These are phyloP conservation scores for Aquilaria yunnanensis DNA, from an alignment of 345 rosid genomes.

Conservation along the genomic window DNA sequence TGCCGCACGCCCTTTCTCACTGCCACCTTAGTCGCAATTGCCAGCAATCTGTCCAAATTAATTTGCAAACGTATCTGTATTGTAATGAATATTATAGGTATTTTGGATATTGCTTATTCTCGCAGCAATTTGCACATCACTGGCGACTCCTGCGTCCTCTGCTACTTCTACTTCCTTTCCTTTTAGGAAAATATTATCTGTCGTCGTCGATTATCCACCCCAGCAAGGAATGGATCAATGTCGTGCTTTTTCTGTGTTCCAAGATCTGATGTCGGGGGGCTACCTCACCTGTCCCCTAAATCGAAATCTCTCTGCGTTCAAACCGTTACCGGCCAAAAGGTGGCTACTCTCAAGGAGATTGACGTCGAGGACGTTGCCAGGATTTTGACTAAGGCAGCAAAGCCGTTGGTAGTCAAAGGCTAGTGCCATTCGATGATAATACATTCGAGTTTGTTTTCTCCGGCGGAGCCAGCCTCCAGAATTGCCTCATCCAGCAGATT, in stretches of 20 bases:
- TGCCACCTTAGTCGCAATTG: no score
- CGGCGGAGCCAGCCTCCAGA: slow-evolving; percentile 41
- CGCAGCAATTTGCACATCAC: slow-evolving; percentile 7
- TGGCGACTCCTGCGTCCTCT: slow-evolving; percentile 50
- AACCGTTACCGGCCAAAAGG: slow-evolving; percentile 47
- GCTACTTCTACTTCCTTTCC: slow-evolving; percentile 52
- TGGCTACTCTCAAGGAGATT: slow-evolving; percentile 46
- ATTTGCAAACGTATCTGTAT: no score
- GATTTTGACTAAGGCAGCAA: slow-evolving; percentile 37
- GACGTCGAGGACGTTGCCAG: slow-evolving; percentile 45
- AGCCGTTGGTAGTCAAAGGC: slow-evolving; percentile 40
- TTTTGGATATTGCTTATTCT: no score
- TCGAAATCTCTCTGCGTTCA: slow-evolving; percentile 46
- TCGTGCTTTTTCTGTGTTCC: slow-evolving; percentile 40
- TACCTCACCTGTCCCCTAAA: slow-evolving; percentile 32
- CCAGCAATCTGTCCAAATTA: no score
- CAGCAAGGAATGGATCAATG: neutral
- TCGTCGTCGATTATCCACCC: neutral
- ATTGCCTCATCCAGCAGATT: slow-evolving; percentile 26
- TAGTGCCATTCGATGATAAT: slow-evolving; percentile 30
- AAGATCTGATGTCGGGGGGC: slow-evolving; percentile 49
- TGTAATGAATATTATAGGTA: no score
- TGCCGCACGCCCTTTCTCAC: no score
- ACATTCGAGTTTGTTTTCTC: slow-evolving; percentile 54
- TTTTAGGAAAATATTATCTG: neutral